phyloP scores from a whole-genome alignment of 2,329 filamentous ascomycete genomes.

The Colletotrichum sp. region DNA sequence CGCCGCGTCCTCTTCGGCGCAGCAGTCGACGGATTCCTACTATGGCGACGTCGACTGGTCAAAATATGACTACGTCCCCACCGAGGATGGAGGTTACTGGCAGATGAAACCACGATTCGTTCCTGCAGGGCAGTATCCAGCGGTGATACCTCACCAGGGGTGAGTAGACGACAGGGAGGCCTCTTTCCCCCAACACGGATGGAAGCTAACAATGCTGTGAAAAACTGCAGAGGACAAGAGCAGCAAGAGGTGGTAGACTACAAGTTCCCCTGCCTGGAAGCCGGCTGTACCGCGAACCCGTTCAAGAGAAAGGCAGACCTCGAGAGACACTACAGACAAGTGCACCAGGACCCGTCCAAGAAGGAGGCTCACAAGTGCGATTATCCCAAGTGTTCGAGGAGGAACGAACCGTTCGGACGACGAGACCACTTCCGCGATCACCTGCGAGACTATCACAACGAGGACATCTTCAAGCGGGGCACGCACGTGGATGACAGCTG shows the following conservation, averaged over 20 bases:
- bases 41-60: slow-evolving; percentile 18
- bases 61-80: slow-evolving; percentile 17
- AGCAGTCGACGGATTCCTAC: slow-evolving; percentile 5
- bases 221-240: slow-evolving; percentile 5
- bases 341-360: slow-evolving; percentile 46
- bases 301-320: slow-evolving; percentile 62
- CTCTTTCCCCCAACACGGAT: neutral
- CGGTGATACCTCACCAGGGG: slow-evolving; percentile 22
- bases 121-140: slow-evolving; percentile 10
- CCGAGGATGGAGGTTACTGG: slow-evolving; percentile 24
- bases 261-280: slow-evolving; percentile 36
- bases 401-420: slow-evolving; percentile 52
- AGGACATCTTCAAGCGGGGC: slow-evolving; percentile 57
- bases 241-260: slow-evolving; percentile 18
- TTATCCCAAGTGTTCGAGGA: slow-evolving; percentile 53
- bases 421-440: slow-evolving; percentile 65
- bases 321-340: slow-evolving; percentile 56
- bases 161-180: slow-evolving; percentile 1
- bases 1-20: slow-evolving; percentile 11
- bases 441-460: slow-evolving; percentile 59
- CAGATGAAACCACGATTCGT: slow-evolving; percentile 19
- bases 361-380: slow-evolving; percentile 56
- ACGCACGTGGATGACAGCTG: slow-evolving; percentile 38
- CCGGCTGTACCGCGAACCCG: slow-evolving; percentile 46
- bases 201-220: slow-evolving; percentile 5